A percentile compares a stretch with the other conserved stretches of the same genome.
Conservation (phyloP, 768 basidiomycete genomes). For the Lyophyllum shimeji region DNA sequence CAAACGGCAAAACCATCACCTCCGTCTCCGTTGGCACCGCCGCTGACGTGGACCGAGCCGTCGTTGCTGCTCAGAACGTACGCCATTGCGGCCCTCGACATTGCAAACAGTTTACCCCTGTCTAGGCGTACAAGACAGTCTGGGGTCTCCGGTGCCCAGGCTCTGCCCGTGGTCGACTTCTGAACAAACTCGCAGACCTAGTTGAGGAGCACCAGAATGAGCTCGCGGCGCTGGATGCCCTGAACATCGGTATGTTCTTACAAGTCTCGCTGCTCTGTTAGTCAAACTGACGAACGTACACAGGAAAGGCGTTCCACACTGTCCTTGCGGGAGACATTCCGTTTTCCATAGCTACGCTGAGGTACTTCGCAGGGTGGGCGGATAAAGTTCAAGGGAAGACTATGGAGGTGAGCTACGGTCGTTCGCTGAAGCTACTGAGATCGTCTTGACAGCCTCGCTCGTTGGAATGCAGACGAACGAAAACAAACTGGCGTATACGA, state of each 20-base stretch:
- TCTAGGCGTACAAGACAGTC: slow-evolving; percentile 43
- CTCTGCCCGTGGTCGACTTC: slow-evolving; percentile 21
- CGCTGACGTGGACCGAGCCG: too few relatives aligned
- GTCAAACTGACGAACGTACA: too few relatives aligned
- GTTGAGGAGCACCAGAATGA: slow-evolving; percentile 27
- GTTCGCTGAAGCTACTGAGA: too few relatives aligned
- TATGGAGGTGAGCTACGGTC: slow-evolving; percentile 45
- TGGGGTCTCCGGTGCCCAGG: slow-evolving; percentile 70
- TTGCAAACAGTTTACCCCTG: too few relatives aligned
- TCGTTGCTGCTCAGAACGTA: too few relatives aligned
- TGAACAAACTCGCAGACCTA: slow-evolving; percentile 32
- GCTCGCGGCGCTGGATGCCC: slow-evolving; percentile 27
- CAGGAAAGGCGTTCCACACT: slow-evolving; percentile 53
- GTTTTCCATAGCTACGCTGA: slow-evolving; percentile 45
- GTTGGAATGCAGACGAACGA: slow-evolving; percentile 28
- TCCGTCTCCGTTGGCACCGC: too few relatives aligned
- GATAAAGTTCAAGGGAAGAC: slow-evolving; percentile 77
- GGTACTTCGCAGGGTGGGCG: slow-evolving; percentile 86
- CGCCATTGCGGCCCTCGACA: too few relatives aligned
- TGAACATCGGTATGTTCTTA: slow-evolving; percentile 26
- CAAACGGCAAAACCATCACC: too few relatives aligned
- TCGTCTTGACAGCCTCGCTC: too few relatives aligned
- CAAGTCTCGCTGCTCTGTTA: too few relatives aligned
- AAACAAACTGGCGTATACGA: slow-evolving; percentile 26
- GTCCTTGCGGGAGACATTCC: slow-evolving; percentile 49